Evolutionary conservation across 805 yeast genomes (phyloP).

Genomic region (Metschnikowia bowlesiae): DNA sequence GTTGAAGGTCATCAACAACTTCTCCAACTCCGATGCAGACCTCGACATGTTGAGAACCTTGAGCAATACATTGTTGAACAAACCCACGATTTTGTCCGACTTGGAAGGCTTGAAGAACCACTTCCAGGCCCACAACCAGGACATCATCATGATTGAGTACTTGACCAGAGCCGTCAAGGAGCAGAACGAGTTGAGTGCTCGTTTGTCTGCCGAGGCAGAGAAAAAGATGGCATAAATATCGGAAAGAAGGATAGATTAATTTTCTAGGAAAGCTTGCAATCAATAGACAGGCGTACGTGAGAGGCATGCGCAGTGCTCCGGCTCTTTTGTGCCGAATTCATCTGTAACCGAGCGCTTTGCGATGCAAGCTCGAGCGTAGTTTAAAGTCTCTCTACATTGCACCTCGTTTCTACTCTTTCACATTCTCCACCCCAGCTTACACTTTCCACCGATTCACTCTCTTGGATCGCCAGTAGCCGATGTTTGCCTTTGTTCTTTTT

Average conservation of each 20-base stretch:
- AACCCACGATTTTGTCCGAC: slow-evolving; percentile 47
- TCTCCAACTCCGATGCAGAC: slow-evolving; percentile 40
- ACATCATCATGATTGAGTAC: slow-evolving; percentile 75
- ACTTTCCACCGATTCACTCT: not conserved
- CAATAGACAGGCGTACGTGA: not conserved
- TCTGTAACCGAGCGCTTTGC: not conserved
- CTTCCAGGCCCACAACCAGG: slow-evolving; percentile 71
- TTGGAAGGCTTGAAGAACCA: slow-evolving; percentile 51
- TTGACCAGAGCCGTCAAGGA: slow-evolving; percentile 80
- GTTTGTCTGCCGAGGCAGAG: slow-evolving; percentile 51
- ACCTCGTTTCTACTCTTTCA: not conserved
- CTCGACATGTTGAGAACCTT: slow-evolving; percentile 63
- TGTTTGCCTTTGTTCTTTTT: slow-evolving; percentile 1
- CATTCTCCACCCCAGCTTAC: not conserved
- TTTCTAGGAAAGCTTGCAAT: slow-evolving; percentile 2
- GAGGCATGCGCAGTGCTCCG: not conserved
- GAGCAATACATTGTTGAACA: slow-evolving; percentile 51
- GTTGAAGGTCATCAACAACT: slow-evolving; percentile 43
- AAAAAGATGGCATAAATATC: slow-evolving; percentile 14
- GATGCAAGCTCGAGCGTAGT: not conserved
- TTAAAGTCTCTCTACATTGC: not conserved
- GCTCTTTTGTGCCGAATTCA: not conserved
- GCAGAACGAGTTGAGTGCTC: slow-evolving; percentile 74
- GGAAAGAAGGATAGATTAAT: slow-evolving; percentile 3
- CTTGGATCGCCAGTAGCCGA: not conserved